Base-by-base conservation (phyloP, 352 stramenopile species). In the Hyaloperonospora brassicae region DNA sequence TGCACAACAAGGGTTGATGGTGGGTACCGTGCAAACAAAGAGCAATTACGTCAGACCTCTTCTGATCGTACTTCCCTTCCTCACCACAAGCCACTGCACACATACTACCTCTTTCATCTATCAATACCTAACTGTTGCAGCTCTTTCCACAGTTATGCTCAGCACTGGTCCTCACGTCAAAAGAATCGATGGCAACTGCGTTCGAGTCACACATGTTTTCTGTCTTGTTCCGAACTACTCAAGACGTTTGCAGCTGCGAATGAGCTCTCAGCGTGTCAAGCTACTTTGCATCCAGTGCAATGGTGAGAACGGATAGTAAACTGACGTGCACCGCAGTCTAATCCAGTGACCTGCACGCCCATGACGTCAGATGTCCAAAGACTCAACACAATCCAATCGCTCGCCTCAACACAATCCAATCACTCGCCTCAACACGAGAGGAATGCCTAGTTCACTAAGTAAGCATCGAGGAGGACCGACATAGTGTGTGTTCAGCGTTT, bases 21-120 rank as follows among this genome's bases (percentile, higher is more conserved):
- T 72, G 86, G 49, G 90, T 79, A 5, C 82, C 82, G 31, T 93
- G 82, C 12, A 75, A 9, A 93, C 61, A 52, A 92, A 89, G 14
- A 92, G 75, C 9, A 72, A 88, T 22, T 79, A 69, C 13, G 59
- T 48, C 22, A 62, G 55, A 1, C 62, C 59, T 21, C 55, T 62
- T 42, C 49, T 48, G 47, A 69, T 58, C 9, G 53, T 56, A 39
- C 56, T 54, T 34, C 47, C 17, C 17, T 54, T 22, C 58, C 51
- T 17, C 36, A n/a, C 59, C 59, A 21, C 68, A 69, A 5, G 68
- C 62, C 11, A 86, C 70, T 35, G 84, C 64, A 51, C 78, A 22
- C 72, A 68, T 4, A 88, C 75, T 27, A 88, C 69, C 6, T 84
- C 78, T 50, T 86, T 67, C 34, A 88, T 48, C 9, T 52, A 36